phyloP scores from a whole-genome alignment of 2,329 filamentous ascomycete genomes.

The Xylariaceae sp. region DNA sequence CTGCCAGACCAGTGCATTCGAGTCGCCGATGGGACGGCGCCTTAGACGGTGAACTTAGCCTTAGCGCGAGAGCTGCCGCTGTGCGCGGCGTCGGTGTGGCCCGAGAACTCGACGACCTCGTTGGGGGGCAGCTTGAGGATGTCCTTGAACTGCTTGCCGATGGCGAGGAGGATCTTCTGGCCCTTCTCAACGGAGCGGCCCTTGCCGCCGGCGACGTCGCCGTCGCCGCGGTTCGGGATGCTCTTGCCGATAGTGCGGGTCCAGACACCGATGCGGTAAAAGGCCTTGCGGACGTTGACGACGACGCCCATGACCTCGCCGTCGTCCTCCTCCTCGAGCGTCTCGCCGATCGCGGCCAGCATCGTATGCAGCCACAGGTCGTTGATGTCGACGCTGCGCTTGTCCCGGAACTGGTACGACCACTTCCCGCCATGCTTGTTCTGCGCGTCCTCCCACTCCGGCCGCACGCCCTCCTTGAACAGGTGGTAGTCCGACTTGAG shows the following conservation, averaged over 20 bases:
- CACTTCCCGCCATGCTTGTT: conserved; percentile 99
- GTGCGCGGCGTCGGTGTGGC: conserved; percentile 92
- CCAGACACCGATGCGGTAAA: conserved; percentile 98
- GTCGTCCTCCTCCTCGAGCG: conserved; percentile 90
- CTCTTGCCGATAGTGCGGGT: conserved; percentile 90
- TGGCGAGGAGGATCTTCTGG: conserved; percentile 79
- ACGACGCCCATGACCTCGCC: conserved; percentile 99
- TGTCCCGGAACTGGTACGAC: conserved; percentile 98
- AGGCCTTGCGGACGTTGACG: conserved; percentile 97
- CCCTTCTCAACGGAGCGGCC: conserved; percentile 80
- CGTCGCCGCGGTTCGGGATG: conserved; percentile 74
- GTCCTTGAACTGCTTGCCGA: conserved; percentile 91
- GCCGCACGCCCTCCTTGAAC: conserved; percentile 95
- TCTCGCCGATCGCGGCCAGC: conserved; percentile 95
- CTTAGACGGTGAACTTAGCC: conserved; percentile 86
- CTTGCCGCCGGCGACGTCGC: conserved; percentile 74
- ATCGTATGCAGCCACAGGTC: conserved; percentile 97
- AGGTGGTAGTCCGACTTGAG: conserved; percentile 99
- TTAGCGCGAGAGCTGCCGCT: conserved; percentile 93
- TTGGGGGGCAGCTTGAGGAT: conserved; percentile 76
- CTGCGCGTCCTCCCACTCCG: conserved; percentile 97
- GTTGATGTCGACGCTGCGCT: conserved; percentile 88
- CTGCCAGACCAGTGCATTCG: not conserved
- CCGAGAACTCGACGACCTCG: conserved; percentile 91
- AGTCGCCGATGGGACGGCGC: not conserved